Evolutionary conservation across 2,329 filamentous ascomycete species (phyloP).

Genomic region (Trichoderma koningiopsis): DNA sequence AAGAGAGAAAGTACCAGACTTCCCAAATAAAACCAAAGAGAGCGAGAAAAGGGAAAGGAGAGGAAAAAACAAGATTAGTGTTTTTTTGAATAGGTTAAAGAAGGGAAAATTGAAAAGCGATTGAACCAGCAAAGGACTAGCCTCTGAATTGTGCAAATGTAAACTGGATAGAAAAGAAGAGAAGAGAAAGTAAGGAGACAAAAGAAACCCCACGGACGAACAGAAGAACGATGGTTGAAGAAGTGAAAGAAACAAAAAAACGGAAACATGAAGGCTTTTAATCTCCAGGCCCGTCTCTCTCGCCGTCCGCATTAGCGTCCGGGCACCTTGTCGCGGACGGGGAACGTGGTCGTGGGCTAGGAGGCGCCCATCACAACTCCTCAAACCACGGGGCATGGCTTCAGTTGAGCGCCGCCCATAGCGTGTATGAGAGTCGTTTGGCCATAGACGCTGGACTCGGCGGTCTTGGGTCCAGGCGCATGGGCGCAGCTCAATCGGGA

Average conservation of each 20-base stretch:
- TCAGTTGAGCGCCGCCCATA: slow-evolving; percentile 4
- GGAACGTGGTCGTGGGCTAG: slow-evolving; percentile 20
- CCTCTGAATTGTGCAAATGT: slow-evolving; percentile 30
- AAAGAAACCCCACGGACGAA: slow-evolving; percentile 35
- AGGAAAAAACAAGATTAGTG: slow-evolving; percentile 24
- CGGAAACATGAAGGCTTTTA: slow-evolving; percentile 33
- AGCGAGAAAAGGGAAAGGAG: slow-evolving; percentile 32
- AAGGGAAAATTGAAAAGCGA: slow-evolving; percentile 31
- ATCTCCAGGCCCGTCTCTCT: slow-evolving; percentile 14
- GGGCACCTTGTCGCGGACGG: slow-evolving; percentile 19
- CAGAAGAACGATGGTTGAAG: slow-evolving; percentile 33
- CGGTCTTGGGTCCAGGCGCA: slow-evolving; percentile 8
- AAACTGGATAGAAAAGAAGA: slow-evolving; percentile 34
- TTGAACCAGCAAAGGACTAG: slow-evolving; percentile 39
- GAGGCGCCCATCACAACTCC: slow-evolving; percentile 18
- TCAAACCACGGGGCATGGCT: slow-evolving; percentile 22
- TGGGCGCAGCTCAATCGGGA: slow-evolving; percentile 19
- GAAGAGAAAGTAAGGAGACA: slow-evolving; percentile 33
- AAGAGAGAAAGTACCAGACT: slow-evolving; percentile 26
- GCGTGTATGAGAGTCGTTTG: slow-evolving; percentile 29
- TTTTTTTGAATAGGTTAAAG: slow-evolving; percentile 12
- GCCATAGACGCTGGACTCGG: slow-evolving; percentile 20
- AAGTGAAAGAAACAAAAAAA: slow-evolving; percentile 29
- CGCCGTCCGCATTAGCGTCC: neutral
- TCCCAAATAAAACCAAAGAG: slow-evolving; percentile 26